Evolutionary conservation across 768 basidiomycete species (phyloP), one percentile per base, ranked within the genome.

Genomic region (Lactarius evosmus): DNA sequence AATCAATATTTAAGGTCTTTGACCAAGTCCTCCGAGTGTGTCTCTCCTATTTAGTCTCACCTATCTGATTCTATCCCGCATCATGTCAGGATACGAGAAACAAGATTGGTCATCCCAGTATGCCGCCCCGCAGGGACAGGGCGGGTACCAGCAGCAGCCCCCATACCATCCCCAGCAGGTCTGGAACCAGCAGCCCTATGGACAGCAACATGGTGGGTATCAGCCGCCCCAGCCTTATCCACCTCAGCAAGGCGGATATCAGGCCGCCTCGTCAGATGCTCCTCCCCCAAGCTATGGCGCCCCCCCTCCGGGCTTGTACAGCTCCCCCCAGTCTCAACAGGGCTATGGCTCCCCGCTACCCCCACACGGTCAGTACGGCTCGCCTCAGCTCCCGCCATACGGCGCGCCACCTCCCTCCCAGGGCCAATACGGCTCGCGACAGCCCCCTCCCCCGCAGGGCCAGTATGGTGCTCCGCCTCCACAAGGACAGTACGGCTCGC

Each of bases 71-170:
- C 33, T 8, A 32, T 60, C 32, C 49, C 19, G 49, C 58, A 60
- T 36, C 32, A 30, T 60, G 56, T 64, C 52, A 27, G 63, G 58
- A 40, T 64, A 64, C 52, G 40, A 54, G 53, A 54, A 58, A 1
- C 62, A 63, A 46, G n/a, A 11, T 25, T 60, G 58, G 41, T 5
- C 38, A 3, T 32, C 58, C 4, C 19, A 16, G 63, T 49, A 60
- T 40, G 33, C 58, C 32, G 30, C 52, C 38, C 40, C 52, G 30
- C 40, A 40, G 30, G 59, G 33, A n/a, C 58, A 60, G 59, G 51
- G 30, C 34, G 44, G 34, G 9, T 51, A 58, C n/a, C 38, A 60
- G 22, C 52, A 60, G 30, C 58, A 52, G 33, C 57, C 57, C 9
- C 58, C 41, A 6, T 51, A 60, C 33, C 29, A 50, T 6, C 6